Conservation (phyloP, 371 early-diverging fungal species). For the Mucor racemosus region DNA sequence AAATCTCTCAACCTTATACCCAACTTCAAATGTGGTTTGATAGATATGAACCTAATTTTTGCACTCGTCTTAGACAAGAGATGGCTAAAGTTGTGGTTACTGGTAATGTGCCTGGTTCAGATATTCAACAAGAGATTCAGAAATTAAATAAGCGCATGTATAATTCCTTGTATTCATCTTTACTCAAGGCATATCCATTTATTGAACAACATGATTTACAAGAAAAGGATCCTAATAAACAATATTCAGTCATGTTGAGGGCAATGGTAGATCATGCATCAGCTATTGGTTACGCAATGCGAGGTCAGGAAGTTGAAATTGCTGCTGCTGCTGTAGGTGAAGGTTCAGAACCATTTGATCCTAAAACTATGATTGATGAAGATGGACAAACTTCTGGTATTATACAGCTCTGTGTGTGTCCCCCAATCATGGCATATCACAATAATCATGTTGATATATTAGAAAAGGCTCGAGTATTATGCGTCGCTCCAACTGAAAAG, state of each 20-base stretch:
- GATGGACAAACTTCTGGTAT: constrained; percentile 41
- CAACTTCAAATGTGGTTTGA: constrained; percentile 38
- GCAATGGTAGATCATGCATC: constrained; percentile 44
- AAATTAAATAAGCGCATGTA: constrained; percentile 45
- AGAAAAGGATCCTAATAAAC: constrained; percentile 35
- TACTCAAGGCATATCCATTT: constrained; percentile 49
- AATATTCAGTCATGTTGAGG: constrained; percentile 38
- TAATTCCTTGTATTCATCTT: constrained; percentile 38
- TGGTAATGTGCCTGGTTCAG: constrained; percentile 25
- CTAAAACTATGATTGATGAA: constrained; percentile 43
- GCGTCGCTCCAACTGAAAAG: neutral
- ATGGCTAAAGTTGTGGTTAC: constrained; percentile 42
- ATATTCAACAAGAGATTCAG: constrained; percentile 33
- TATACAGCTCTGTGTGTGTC: constrained; percentile 44
- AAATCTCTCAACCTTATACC: constrained; percentile 31
- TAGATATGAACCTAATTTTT: constrained; percentile 29
- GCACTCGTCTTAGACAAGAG: constrained; percentile 49
- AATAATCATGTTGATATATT: constrained; percentile 28
- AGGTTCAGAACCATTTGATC: constrained; percentile 43
- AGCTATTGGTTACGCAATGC: constrained; percentile 48
- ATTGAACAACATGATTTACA: constrained; percentile 44
- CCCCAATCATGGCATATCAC: constrained; percentile 42
- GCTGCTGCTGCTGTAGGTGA: constrained; percentile 49
- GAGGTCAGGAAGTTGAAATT: constrained; percentile 52
- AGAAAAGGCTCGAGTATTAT: constrained; percentile 46